A percentile compares a stretch with the other conserved stretches of the same genome.
Conservation (phyloP, 495 filamentous ascomycete genomes). For the Choiromyces venosus region DNA sequence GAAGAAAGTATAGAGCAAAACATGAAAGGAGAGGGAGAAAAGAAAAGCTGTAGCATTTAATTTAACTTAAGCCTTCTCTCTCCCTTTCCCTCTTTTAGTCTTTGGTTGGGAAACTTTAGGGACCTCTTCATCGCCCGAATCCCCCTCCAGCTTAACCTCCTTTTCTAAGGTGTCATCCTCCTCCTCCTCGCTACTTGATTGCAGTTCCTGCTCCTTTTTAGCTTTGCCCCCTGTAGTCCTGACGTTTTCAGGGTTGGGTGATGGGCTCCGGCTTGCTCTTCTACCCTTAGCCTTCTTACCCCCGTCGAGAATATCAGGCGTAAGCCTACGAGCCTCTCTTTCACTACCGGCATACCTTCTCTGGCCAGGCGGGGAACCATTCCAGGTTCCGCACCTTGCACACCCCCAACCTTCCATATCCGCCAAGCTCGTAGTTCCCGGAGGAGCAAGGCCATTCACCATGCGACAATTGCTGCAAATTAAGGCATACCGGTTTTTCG, state of each 20-base stretch:
- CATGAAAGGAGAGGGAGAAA: not conserved
- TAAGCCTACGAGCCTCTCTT: slow-evolving; percentile 41
- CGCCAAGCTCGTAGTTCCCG: slow-evolving; percentile 67
- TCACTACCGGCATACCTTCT: slow-evolving; percentile 43
- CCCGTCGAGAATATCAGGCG: slow-evolving; percentile 38
- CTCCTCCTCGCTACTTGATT: slow-evolving; percentile 1
- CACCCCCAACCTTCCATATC: slow-evolving; percentile 89
- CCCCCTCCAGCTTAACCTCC: slow-evolving; percentile 14
- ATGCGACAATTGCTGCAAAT: slow-evolving; percentile 78
- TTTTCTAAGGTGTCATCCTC: slow-evolving; percentile 20
- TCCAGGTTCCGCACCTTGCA: slow-evolving; percentile 73
- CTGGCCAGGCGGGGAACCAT: slow-evolving; percentile 52
- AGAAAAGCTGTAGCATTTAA: slow-evolving; percentile 14
- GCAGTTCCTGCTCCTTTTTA: slow-evolving; percentile 42
- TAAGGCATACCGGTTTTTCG: slow-evolving; percentile 83
- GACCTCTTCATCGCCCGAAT: slow-evolving; percentile 30
- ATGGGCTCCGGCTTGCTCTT: slow-evolving; percentile 41
- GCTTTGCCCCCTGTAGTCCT: slow-evolving; percentile 40
- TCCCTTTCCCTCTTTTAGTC: slow-evolving; percentile 11
- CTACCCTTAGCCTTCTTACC: slow-evolving; percentile 30
- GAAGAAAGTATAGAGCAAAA: not conserved
- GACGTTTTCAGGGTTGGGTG: slow-evolving; percentile 41
- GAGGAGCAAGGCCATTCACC: slow-evolving; percentile 94
- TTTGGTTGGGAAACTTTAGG: slow-evolving; percentile 27
- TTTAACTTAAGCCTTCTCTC: slow-evolving; percentile 10